phyloP scores from a whole-genome alignment of 2,329 filamentous ascomycete species.

The Aschersonia sp. region DNA sequence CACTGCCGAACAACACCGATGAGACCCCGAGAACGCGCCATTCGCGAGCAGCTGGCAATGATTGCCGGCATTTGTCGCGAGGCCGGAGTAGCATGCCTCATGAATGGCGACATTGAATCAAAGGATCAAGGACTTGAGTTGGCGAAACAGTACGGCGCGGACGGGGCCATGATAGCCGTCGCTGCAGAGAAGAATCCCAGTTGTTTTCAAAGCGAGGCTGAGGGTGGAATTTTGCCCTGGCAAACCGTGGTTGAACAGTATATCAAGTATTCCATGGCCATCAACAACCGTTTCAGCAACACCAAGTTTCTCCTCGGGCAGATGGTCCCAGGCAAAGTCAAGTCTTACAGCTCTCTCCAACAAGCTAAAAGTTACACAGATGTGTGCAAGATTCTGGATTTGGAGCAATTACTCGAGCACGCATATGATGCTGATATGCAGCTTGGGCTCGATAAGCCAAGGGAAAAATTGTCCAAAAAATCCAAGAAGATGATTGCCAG shows the following conservation, averaged over 20 bases:
- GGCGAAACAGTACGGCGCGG: constrained; percentile 66
- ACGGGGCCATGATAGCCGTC: constrained; percentile 95
- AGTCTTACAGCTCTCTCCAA: constrained; percentile 46
- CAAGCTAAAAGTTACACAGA: constrained; percentile 57
- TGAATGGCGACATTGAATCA: constrained; percentile 83
- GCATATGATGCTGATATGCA: constrained; percentile 53
- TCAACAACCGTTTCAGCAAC: constrained; percentile 80
- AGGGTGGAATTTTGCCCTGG: constrained; percentile 65
- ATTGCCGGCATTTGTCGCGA: constrained; percentile 67
- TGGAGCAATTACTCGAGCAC: constrained; percentile 46
- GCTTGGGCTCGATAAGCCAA: constrained; percentile 42
- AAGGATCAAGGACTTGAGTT: constrained; percentile 60
- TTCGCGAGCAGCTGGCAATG: constrained; percentile 76
- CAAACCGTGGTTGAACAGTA: constrained; percentile 65
- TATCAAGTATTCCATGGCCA: constrained; percentile 54
- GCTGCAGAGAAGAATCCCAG: constrained; percentile 84
- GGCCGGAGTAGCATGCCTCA: constrained; percentile 78
- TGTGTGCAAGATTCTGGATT: constrained; percentile 48
- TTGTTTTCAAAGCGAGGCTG: constrained; percentile 57
- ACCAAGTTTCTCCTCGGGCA: constrained; percentile 84
- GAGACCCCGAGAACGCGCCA: constrained; percentile 77
- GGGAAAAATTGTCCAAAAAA: constrained; percentile 14
- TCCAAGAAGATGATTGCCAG: constrained; percentile 18
- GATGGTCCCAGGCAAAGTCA: constrained; percentile 68
- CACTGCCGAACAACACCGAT: constrained; percentile 96